These are phyloP conservation scores for Agaricus subrufescens DNA, from an alignment of 768 basidiomycete species.

Conservation along the genomic window DNA sequence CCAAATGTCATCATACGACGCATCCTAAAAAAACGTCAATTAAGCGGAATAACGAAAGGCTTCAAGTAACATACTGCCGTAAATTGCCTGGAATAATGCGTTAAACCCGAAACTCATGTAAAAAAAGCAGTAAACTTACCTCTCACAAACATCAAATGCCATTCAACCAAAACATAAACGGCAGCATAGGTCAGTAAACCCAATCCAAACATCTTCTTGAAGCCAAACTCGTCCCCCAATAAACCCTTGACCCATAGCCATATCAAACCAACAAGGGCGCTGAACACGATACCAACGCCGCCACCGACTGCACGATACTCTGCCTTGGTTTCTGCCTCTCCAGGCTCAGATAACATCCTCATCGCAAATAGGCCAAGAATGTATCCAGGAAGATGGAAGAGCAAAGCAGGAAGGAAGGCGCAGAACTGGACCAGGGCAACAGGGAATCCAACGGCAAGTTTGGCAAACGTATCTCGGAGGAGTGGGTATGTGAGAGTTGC, in stretches of 20 bases:
- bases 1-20: slow-evolving; percentile 30
- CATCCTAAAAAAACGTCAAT: slow-evolving; percentile 18
- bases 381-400: slow-evolving; percentile 59
- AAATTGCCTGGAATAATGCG: slow-evolving; percentile 24
- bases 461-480: slow-evolving; percentile 19
- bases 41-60: background rate
- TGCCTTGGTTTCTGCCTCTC: slow-evolving; percentile 65
- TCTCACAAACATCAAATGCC: slow-evolving; percentile 38
- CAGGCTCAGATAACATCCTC: slow-evolving; percentile 34
- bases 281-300: slow-evolving; percentile 34
- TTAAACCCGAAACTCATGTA: background rate
- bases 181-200: slow-evolving; percentile 21
- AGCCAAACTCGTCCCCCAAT: slow-evolving; percentile 5
- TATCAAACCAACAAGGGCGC: slow-evolving; percentile 19
- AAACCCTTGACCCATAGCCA: slow-evolving; percentile 16
- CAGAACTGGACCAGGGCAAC: slow-evolving; percentile 30
- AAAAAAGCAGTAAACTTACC: slow-evolving; percentile 14
- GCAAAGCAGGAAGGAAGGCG: slow-evolving; percentile 37
- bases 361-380: slow-evolving; percentile 39
- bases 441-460: slow-evolving; percentile 35
- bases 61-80: slow-evolving; percentile 20
- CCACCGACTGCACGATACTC: slow-evolving; percentile 68
- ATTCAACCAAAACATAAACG: slow-evolving; percentile 33
- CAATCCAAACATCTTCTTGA: slow-evolving; percentile 11
- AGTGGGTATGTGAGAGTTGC: slow-evolving; percentile 16